phyloP scores from a whole-genome alignment of 1,284 basidiomycete genomes.

The Agaricales sp. region DNA sequence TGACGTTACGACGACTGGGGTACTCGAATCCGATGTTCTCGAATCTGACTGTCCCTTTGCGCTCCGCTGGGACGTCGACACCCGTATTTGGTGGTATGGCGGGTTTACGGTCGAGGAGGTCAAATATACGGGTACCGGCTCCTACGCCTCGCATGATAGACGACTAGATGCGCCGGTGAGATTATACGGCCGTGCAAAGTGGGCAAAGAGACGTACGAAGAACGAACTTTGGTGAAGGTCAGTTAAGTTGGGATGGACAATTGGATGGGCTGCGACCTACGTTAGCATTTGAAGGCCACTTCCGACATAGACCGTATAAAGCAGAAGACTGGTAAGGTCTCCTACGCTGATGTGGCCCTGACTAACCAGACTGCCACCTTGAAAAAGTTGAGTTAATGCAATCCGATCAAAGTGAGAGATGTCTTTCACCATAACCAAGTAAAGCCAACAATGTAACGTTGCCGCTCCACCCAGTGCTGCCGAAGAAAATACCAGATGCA shows the following conservation, averaged over 20 bases:
- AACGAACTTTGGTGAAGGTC: conserved; percentile 31
- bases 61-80: conserved; percentile 36
- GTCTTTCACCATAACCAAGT: conserved; percentile 71
- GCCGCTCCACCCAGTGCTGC: conserved; percentile 88
- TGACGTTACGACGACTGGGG: conserved; percentile 70
- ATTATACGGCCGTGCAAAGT: neutral
- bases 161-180: conserved; percentile 29
- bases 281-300: conserved; percentile 72
- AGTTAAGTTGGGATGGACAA: conserved; percentile 8
- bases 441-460: conserved; percentile 87
- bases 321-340: conserved; percentile 81
- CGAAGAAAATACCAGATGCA: conserved; percentile 90
- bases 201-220: conserved; percentile 29
- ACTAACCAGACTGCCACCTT: conserved; percentile 86
- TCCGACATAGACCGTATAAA: conserved; percentile 90
- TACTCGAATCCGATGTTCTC: conserved; percentile 81
- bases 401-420: neutral
- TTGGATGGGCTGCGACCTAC: conserved; percentile 30
- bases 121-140: conserved; percentile 88
- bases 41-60: conserved; percentile 65
- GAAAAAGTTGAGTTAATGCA: neutral
- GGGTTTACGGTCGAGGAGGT: conserved; percentile 77
- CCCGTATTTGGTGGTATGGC: conserved; percentile 62
- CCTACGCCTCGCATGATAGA: conserved; percentile 89
- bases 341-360: conserved; percentile 84